phyloP scores from a whole-genome alignment of 1,284 basidiomycete species.

The Cryptococcus sp. region DNA sequence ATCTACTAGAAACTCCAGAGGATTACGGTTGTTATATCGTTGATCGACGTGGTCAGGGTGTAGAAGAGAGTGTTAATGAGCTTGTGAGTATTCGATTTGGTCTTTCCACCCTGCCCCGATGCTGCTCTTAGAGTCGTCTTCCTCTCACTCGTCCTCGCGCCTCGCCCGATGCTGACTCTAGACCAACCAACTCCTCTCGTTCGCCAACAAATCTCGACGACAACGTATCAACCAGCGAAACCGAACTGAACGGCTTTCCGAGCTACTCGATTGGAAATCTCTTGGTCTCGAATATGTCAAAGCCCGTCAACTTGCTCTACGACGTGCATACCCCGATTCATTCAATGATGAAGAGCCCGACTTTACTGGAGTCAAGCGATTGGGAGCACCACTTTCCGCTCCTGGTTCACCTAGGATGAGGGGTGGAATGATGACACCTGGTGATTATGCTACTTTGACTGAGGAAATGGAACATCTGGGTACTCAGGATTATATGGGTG shows the following conservation, averaged over 20 bases:
- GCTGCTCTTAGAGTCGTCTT: too few relatives aligned
- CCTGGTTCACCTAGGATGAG: slow-evolving; percentile 82
- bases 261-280: slow-evolving; percentile 96
- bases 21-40: slow-evolving; percentile 88
- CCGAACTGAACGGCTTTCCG: slow-evolving; percentile 87
- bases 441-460: slow-evolving; percentile 80
- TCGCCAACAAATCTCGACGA: slow-evolving; percentile 82
- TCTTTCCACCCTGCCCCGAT: neutral
- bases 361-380: slow-evolving; percentile 61
- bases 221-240: slow-evolving; percentile 98
- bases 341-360: slow-evolving; percentile 69
- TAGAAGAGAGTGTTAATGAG: slow-evolving; percentile 83
- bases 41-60: slow-evolving; percentile 81
- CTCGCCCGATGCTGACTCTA: slow-evolving; percentile 15
- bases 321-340: slow-evolving; percentile 91
- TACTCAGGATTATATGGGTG: slow-evolving; percentile 85
- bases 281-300: slow-evolving; percentile 96
- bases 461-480: slow-evolving; percentile 86
- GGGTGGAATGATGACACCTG: slow-evolving; percentile 75
- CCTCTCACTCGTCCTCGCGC: too few relatives aligned
- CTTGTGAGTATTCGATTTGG: slow-evolving; percentile 28
- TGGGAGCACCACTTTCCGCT: slow-evolving; percentile 65
- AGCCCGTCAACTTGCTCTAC: slow-evolving; percentile 83
- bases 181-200: slow-evolving; percentile 66
- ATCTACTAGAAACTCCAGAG: slow-evolving; percentile 83